phyloP scores from a whole-genome alignment of 306 rosid genomes.

The Cicer cuneatum region DNA sequence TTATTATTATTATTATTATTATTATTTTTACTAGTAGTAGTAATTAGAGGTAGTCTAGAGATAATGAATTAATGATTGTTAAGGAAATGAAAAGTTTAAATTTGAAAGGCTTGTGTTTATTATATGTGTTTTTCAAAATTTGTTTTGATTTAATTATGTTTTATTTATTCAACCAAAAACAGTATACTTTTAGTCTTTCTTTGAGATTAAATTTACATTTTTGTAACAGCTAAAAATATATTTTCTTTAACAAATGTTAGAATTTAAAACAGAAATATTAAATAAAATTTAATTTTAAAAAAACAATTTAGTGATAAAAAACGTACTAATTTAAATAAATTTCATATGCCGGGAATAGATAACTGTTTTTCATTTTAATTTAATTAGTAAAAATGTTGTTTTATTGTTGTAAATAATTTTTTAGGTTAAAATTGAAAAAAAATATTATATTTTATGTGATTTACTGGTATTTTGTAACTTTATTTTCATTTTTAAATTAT shows the following conservation, averaged over 20 bases:
- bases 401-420: too few species aligned
- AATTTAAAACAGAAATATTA: background rate
- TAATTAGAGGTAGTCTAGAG: too few species aligned
- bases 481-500: background rate
- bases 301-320: background rate
- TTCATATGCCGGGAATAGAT: too few species aligned
- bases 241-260: too few species aligned
- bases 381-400: too few species aligned
- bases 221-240: too few species aligned
- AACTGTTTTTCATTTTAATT: too few species aligned
- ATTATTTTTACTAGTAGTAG: too few species aligned
- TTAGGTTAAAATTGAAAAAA: too few species aligned
- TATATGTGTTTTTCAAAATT: background rate
- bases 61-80: background rate
- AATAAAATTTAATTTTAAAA: too few species aligned
- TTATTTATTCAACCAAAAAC: background rate
- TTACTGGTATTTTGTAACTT: background rate
- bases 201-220: background rate
- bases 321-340: too few species aligned
- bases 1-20: too few species aligned
- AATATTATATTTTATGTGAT: background rate
- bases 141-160: background rate
- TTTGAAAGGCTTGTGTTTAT: background rate
- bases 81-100: slow-evolving; percentile 2
- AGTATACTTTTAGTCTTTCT: background rate